Conservation (phyloP, 139 green algal genomes). For the Chlorella sp. region DNA sequence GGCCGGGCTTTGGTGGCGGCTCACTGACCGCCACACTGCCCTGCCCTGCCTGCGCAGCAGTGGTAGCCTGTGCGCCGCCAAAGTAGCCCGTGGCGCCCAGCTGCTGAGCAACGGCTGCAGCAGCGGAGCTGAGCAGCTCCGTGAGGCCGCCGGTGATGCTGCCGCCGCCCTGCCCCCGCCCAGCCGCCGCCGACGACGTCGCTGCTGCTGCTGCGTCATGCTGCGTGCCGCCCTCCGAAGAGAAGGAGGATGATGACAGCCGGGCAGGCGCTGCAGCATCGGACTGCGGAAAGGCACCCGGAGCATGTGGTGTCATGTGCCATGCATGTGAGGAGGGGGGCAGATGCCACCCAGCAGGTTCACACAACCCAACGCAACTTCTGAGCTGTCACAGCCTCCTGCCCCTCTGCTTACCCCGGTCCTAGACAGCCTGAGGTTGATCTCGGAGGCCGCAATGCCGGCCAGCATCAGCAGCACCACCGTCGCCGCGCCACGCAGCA, state of each 20-base stretch:
- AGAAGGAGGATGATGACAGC: slow-evolving; percentile 1
- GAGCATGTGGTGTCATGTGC: background rate
- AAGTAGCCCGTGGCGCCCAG: slow-evolving; percentile 2
- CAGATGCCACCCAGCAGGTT: no score
- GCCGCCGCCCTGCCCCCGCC: background rate
- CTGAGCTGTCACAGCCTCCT: no score
- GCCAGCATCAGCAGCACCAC: slow-evolving; percentile 8
- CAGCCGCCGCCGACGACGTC: background rate
- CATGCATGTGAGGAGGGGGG: background rate
- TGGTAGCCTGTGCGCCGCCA: background rate
- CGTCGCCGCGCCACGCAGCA: background rate
- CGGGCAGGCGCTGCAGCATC: background rate
- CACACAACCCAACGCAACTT: no score
- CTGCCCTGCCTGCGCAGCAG: background rate
- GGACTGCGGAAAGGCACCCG: background rate
- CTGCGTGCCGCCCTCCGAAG: background rate
- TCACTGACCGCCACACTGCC: background rate
- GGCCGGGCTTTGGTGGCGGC: background rate
- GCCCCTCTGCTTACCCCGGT: slow-evolving; percentile 1
- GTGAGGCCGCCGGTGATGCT: background rate
- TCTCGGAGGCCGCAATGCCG: background rate
- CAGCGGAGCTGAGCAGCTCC: background rate
- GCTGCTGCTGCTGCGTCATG: background rate
- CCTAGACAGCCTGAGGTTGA: background rate
- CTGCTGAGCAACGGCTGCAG: background rate